These are phyloP conservation scores for Collybia sp. DNA, from an alignment of 768 basidiomycete species.

Conservation along the genomic window DNA sequence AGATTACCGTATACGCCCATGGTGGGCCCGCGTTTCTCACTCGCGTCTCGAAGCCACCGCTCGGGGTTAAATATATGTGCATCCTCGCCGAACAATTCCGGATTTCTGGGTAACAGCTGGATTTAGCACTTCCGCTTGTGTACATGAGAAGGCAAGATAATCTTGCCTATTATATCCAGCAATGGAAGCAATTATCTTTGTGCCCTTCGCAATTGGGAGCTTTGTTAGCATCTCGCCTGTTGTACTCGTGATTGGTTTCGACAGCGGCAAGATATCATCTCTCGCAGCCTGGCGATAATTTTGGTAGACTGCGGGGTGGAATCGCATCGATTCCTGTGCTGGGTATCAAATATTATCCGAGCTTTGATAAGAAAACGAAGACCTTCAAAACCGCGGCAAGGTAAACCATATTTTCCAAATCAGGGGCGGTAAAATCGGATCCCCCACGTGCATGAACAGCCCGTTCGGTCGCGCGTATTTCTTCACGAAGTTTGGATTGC, in stretches of 20 bases:
- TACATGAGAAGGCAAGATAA: neutral
- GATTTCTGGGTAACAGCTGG: slow-evolving; percentile 26
- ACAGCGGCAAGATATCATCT: slow-evolving; percentile 59
- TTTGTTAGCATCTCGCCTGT: slow-evolving; percentile 38
- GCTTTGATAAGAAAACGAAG: neutral
- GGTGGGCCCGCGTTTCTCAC: slow-evolving; percentile 31
- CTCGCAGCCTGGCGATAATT: slow-evolving; percentile 43
- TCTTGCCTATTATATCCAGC: slow-evolving; percentile 50
- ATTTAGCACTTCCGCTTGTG: neutral
- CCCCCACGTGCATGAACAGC: slow-evolving; percentile 29
- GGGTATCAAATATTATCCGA: neutral
- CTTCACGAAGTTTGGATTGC: slow-evolving; percentile 58
- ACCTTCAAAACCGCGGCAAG: slow-evolving; percentile 46
- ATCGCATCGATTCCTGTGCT: slow-evolving; percentile 44
- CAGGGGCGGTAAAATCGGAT: slow-evolving; percentile 37
- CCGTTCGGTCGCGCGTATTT: slow-evolving; percentile 39
- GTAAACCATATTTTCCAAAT: slow-evolving; percentile 48
- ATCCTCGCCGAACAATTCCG: slow-evolving; percentile 52
- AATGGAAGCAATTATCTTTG: slow-evolving; percentile 47
- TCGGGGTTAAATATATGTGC: slow-evolving; percentile 50
- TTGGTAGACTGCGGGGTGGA: slow-evolving; percentile 49
- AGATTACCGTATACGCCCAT: slow-evolving; percentile 44
- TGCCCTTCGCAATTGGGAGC: slow-evolving; percentile 45
- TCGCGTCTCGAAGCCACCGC: slow-evolving; percentile 41
- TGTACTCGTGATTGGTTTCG: slow-evolving; percentile 41